These are phyloP conservation scores for Coleophoma cylindrospora DNA, from an alignment of 2,329 filamentous ascomycete species.

Conservation along the genomic window DNA sequence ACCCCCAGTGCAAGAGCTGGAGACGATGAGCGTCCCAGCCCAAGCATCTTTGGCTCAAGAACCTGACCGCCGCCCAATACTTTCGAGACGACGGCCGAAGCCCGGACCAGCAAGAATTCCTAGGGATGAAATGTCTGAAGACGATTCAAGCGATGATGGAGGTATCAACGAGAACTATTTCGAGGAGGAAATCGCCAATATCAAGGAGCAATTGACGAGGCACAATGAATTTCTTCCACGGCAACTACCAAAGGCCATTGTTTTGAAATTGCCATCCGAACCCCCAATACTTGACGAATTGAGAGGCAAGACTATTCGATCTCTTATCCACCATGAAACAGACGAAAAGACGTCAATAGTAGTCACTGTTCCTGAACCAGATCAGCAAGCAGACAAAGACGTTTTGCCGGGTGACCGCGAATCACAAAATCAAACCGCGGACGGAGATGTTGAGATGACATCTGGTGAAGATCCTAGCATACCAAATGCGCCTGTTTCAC, in stretches of 20 bases:
- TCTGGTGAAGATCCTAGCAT: too few species aligned
- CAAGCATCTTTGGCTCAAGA: too few species aligned
- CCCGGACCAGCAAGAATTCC: background rate
- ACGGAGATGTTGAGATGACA: too few species aligned
- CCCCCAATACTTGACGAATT: background rate
- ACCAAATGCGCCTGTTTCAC: too few species aligned
- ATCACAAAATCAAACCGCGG: too few species aligned
- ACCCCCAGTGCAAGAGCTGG: background rate
- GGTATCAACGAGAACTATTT: slow-evolving; percentile 26
- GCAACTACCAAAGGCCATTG: background rate
- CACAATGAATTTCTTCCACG: slow-evolving; percentile 13
- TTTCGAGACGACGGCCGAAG: background rate
- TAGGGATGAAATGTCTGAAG: slow-evolving; percentile 11
- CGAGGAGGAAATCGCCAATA: slow-evolving; percentile 22
- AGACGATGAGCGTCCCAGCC: background rate
- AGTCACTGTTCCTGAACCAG: too few species aligned
- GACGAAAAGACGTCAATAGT: too few species aligned
- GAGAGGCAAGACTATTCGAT: background rate
- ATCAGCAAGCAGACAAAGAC: too few species aligned
- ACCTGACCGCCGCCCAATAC: background rate
- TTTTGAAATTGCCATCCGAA: background rate
- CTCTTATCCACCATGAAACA: background rate
- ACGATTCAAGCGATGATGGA: slow-evolving; percentile 22
- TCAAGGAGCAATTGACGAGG: slow-evolving; percentile 15
- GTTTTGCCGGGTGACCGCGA: too few species aligned